Percentiles rank a stretch among this genome's conserved stretches.
Evolutionary conservation across 345 rosid species (phyloP).

Genomic region (Lumnitzera littorea): DNA sequence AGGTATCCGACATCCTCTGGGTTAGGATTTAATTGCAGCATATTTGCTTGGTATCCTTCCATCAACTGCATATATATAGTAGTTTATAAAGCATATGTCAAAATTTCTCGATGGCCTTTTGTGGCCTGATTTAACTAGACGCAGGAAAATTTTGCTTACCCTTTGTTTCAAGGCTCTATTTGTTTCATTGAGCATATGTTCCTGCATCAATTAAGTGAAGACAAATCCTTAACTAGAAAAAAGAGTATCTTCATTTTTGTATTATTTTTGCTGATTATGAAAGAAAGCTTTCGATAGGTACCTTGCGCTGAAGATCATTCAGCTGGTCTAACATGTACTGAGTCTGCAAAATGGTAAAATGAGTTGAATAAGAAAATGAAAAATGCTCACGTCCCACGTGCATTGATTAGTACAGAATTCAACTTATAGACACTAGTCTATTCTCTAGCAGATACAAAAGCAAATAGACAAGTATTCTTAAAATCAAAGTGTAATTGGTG

Average conservation of each 20-base stretch:
- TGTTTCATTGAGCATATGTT: slow-evolving; percentile 66
- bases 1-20: slow-evolving; percentile 50
- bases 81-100: too few species aligned
- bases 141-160: slow-evolving; percentile 30
- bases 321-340: slow-evolving; percentile 93
- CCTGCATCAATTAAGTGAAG: slow-evolving; percentile 30
- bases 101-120: too few species aligned
- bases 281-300: slow-evolving; percentile 9
- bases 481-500: background rate
- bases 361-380: background rate
- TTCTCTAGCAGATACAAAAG: too few species aligned
- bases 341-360: slow-evolving; percentile 36
- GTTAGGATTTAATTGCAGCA: slow-evolving; percentile 57
- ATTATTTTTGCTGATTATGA: background rate
- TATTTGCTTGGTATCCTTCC: slow-evolving; percentile 74
- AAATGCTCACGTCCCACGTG: background rate
- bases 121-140: too few species aligned
- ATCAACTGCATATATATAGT: slow-evolving; percentile 42
- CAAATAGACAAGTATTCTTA: too few species aligned
- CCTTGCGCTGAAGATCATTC: slow-evolving; percentile 83
- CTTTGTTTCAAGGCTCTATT: slow-evolving; percentile 71
- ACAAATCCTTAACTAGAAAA: background rate
- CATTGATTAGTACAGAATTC: background rate
- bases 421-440: background rate
- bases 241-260: background rate